Evolutionary conservation across 805 yeast species (phyloP).

Genomic region (Vanderwaltozyma yarrowii): DNA sequence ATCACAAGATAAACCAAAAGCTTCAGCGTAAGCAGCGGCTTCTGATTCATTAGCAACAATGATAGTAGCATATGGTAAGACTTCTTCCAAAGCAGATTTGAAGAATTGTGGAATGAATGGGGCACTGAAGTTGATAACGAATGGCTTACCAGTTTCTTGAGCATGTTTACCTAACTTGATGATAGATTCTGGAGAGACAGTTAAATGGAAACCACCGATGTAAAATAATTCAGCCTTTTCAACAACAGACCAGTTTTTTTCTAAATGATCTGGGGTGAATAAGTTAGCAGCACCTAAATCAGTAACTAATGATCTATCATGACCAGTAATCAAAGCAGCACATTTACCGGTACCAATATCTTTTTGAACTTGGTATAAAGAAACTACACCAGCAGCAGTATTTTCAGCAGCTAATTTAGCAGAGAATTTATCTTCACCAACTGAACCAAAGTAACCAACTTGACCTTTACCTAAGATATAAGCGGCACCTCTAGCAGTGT

Average conservation of each 20-base stretch:
- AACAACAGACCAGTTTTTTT: slow-evolving; percentile 77
- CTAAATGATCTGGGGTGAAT: slow-evolving; percentile 81
- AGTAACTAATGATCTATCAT: slow-evolving; percentile 86
- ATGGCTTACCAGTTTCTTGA: slow-evolving; percentile 65
- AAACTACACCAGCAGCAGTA: slow-evolving; percentile 74
- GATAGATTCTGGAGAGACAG: slow-evolving; percentile 95
- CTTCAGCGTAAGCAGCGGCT: slow-evolving; percentile 87
- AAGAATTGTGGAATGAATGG: slow-evolving; percentile 95
- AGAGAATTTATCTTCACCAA: slow-evolving; percentile 85
- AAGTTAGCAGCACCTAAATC: slow-evolving; percentile 98
- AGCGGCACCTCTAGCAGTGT: slow-evolving; percentile 98
- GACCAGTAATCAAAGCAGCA: slow-evolving; percentile 87
- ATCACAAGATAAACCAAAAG: slow-evolving; percentile 49
- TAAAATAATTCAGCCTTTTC: slow-evolving; percentile 74
- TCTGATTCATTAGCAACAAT: slow-evolving; percentile 95
- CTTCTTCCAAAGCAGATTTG: slow-evolving; percentile 76
- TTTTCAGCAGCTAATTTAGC: slow-evolving; percentile 77
- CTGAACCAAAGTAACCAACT: slow-evolving; percentile 92
- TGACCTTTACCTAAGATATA: slow-evolving; percentile 71
- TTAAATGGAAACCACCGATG: slow-evolving; percentile 98
- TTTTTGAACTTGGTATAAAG: slow-evolving; percentile 74
- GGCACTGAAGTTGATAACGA: slow-evolving; percentile 83
- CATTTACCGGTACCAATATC: slow-evolving; percentile 89
- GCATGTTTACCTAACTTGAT: slow-evolving; percentile 86
- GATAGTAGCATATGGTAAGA: slow-evolving; percentile 80